Percentiles rank a stretch among this genome's conserved stretches.
Evolutionary conservation across 345 rosid species (phyloP).

Genomic region (Turnera subulata): DNA sequence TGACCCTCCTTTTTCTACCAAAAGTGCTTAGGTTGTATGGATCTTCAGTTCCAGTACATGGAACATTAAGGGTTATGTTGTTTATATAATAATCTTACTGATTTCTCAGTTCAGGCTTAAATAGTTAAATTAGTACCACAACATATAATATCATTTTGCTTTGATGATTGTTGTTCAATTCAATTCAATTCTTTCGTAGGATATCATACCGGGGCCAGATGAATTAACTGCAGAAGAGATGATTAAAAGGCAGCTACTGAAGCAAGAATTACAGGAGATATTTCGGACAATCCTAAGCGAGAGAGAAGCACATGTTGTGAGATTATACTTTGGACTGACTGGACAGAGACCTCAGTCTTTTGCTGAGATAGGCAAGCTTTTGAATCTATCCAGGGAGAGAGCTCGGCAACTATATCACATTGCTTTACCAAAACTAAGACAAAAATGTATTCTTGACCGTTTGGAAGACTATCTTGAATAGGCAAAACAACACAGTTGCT

Average conservation of each 20-base stretch:
- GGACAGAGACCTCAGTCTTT: slow-evolving; percentile 45
- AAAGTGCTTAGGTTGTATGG: too few relatives aligned
- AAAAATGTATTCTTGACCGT: slow-evolving; percentile 21
- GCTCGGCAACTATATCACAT: slow-evolving; percentile 44
- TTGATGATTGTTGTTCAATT: not conserved
- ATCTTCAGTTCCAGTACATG: too few relatives aligned
- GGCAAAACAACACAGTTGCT: slow-evolving; percentile 23
- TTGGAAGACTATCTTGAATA: slow-evolving; percentile 30
- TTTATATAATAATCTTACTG: too few relatives aligned
- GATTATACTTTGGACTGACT: slow-evolving; percentile 39
- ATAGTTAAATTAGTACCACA: too few relatives aligned
- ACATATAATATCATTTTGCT: too few relatives aligned
- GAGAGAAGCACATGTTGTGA: slow-evolving; percentile 41
- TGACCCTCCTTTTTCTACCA: too few relatives aligned
- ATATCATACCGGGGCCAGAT: slow-evolving; percentile 48
- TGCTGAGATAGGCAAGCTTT: slow-evolving; percentile 39
- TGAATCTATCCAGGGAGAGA: slow-evolving; percentile 51
- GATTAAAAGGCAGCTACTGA: slow-evolving; percentile 28
- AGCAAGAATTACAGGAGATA: slow-evolving; percentile 17
- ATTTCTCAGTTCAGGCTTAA: too few relatives aligned
- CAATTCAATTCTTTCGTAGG: slow-evolving; percentile 26
- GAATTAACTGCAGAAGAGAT: slow-evolving; percentile 41
- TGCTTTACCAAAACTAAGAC: slow-evolving; percentile 37
- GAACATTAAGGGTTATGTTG: too few relatives aligned
- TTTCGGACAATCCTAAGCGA: slow-evolving; percentile 6